Base-by-base conservation (phyloP, 2,329 filamentous ascomycete genomes). In the Xylaria sp. region DNA sequence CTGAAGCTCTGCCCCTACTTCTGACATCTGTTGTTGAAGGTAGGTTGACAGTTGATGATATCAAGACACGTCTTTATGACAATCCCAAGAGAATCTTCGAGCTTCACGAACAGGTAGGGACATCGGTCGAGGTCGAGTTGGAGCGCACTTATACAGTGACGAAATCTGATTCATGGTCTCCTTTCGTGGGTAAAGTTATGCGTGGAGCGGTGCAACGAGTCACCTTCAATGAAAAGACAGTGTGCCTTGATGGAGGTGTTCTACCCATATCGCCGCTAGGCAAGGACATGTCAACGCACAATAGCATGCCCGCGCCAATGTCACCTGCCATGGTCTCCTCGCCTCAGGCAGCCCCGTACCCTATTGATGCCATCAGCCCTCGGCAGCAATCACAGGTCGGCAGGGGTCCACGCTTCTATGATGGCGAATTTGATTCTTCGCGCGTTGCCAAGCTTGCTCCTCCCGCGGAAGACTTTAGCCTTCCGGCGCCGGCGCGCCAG, bases 41-140 rank as follows among this genome's bases (percentile, higher is more conserved):
- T 69, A 90, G 86, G 75, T 80, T 94, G 74, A 92, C 90, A 3
- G 81, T 94, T 42, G 91, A 94, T 38, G 92, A 94, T 76, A 86
- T 94, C 78, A 90, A 88, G 77, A 78, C 81, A 64, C 88, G 90
- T 49, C 85, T 94, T 56, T 91, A 94, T 78, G 90, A 93, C 77
- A 94, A 93, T 78, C 92, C 92, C 2, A 92, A 91, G 82, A 87
- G 88, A 77, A 94, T 94, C 74, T 94, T 94, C 74, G 92, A 94
- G 82, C 86, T 94, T 59, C 92, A 94, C 72, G 92, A 94, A 74
- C 92, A 94, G 80, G 81, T 86, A n/a, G 89, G 89, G 67, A 90
- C 90, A 44, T 88, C 87, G 5, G 85, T 94, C 42, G 92, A 94
- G 82, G 86, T 93, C 26, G 92, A 94, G 80, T 85, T 94, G 74